Evolutionary conservation across 768 basidiomycete genomes (phyloP), one percentile per base, ranked within the genome.

Genomic region (Pulveroboletus sp.): DNA sequence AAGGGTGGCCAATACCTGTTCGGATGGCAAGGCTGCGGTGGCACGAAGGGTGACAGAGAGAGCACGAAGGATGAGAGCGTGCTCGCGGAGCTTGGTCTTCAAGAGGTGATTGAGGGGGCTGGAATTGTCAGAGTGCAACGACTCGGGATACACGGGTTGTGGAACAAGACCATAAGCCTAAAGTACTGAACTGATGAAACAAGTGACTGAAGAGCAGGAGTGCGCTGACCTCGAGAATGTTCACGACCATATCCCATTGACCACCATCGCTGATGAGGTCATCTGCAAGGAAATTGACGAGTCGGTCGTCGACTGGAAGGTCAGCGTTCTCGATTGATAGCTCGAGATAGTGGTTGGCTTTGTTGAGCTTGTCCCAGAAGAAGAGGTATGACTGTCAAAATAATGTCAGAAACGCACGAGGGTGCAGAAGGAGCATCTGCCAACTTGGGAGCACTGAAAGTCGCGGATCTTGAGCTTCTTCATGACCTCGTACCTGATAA

Each of bases 311-410:
- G 44, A 94, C 70, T 1, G 89, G 85, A 36, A 83, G 76, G 56
- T 89, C 83, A 1, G 84, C 83, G 47, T 87, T 78, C 68, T 95
- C 76, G 57, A 97, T 89, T 42, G 86, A 80, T 36, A 86, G 76
- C 69, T 96, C 94, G 15, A 96, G 84, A 69, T 87, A 95, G 71
- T 89, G 93, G 68, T 86, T 87, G 39, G 78, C 71, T 67, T 96
- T 91, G 76, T 94, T 92, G 43, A 97, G 80, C 70, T 94, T 93
- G 71, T 98, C 94, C 77, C 86, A 95, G 78, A 97, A 94, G 77
- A 93, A 94, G 27, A 94, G 76, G 68, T 95, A 95, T 2, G 83
- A 82, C 86, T 90, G 58, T 38, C 37, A 35, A 41, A 13, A 28
- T 26, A 51, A 43, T 41, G 30, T 57, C 43, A 57, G 53, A 41